A percentile compares a stretch with the other conserved stretches of the same genome.
Evolutionary conservation across 2,329 filamentous ascomycete genomes (phyloP).

Genomic region (Escovopsis sp.): DNA sequence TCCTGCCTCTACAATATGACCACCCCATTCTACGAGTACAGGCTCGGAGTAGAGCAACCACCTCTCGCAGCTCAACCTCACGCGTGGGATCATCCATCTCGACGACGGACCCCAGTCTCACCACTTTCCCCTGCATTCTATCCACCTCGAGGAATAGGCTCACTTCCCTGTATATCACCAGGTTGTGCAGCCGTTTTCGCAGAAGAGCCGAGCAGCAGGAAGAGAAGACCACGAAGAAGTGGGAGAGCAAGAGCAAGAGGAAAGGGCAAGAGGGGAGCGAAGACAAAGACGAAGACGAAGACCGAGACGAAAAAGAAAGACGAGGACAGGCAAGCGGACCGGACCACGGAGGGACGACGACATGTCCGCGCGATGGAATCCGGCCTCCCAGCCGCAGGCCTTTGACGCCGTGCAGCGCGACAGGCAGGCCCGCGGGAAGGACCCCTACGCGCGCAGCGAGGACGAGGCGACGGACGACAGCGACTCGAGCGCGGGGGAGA

Average conservation of each 20-base stretch:
- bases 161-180: no score
- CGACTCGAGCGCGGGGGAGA: slow-evolving; percentile 10
- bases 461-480: slow-evolving; percentile 14
- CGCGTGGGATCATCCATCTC: not conserved
- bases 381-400: not conserved
- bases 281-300: no score
- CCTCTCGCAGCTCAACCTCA: not conserved
- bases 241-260: not conserved
- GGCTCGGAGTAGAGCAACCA: no score
- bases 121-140: not conserved
- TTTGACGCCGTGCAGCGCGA: slow-evolving; percentile 41
- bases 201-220: no score
- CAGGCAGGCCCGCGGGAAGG: slow-evolving; percentile 43
- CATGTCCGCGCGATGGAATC: slow-evolving; percentile 1
- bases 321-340: no score
- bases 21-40: no score
- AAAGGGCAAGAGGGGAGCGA: no score
- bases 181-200: no score
- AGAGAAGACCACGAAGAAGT: not conserved
- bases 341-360: no score
- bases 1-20: no score
- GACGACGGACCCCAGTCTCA: not conserved
- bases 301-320: no score
- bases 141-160: not conserved
- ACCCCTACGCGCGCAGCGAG: slow-evolving; percentile 27